phyloP scores from a whole-genome alignment of 495 filamentous ascomycete genomes.

The Glutinoglossum americanum region DNA sequence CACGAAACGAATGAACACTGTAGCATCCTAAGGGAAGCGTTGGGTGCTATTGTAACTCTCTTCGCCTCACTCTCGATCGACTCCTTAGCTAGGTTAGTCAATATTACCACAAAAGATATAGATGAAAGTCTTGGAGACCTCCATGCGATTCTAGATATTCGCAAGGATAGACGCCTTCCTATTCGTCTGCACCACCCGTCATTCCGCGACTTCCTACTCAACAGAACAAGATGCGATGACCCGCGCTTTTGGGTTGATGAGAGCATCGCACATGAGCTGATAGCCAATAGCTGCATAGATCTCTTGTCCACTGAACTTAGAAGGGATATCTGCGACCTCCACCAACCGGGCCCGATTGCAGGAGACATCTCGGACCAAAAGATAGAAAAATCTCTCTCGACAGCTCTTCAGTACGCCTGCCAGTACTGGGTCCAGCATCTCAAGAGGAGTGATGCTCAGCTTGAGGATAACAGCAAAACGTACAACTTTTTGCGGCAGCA shows the following conservation, averaged over 20 bases:
- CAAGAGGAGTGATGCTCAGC: slow-evolving; percentile 10
- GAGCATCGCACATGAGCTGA: slow-evolving; percentile 14
- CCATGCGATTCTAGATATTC: too few species aligned
- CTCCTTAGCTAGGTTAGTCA: neutral
- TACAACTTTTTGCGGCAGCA: neutral
- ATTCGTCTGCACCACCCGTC: slow-evolving; percentile 18
- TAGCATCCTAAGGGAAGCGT: neutral
- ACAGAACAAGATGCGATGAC: slow-evolving; percentile 14
- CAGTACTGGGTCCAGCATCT: slow-evolving; percentile 28
- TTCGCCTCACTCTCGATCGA: neutral
- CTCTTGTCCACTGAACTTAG: slow-evolving; percentile 16
- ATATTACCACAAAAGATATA: neutral
- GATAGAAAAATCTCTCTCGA: slow-evolving; percentile 12
- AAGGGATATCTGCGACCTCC: slow-evolving; percentile 20
- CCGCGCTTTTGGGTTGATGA: slow-evolving; percentile 21
- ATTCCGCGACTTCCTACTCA: slow-evolving; percentile 30
- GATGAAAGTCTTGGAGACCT: neutral
- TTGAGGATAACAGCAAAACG: neutral
- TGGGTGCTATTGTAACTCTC: neutral
- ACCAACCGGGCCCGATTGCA: slow-evolving; percentile 11
- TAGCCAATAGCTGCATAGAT: slow-evolving; percentile 18
- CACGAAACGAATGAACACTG: neutral
- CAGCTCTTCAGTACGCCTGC: slow-evolving; percentile 20
- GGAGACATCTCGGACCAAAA: slow-evolving; percentile 4
- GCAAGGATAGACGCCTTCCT: too few species aligned